Conservation (phyloP, 192 early-diverging fungal species). For the Backusella macrospora region DNA sequence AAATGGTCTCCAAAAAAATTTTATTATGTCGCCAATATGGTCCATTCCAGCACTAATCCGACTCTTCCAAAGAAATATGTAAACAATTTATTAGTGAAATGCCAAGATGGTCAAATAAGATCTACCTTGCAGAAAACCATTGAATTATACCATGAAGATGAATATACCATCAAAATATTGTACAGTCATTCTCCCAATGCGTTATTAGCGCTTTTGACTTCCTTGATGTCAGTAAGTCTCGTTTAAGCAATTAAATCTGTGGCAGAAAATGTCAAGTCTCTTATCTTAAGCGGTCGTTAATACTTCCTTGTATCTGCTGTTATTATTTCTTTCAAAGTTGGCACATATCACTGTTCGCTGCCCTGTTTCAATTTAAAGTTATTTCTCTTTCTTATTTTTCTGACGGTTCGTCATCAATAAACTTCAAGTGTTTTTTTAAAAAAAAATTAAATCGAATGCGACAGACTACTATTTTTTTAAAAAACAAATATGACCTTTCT, state of each 20-base stretch:
- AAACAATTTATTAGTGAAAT: slow-evolving; percentile 8
- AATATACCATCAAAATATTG: slow-evolving; percentile 12
- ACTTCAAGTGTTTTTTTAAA: no score
- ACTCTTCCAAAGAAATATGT: slow-evolving; percentile 8
- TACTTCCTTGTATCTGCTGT: not conserved
- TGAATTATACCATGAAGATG: slow-evolving; percentile 16
- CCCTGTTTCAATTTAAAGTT: no score
- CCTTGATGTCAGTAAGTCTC: slow-evolving; percentile 21
- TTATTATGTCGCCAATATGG: not conserved
- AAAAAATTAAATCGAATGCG: no score
- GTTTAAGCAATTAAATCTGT: slow-evolving; percentile 22
- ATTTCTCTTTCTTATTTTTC: no score
- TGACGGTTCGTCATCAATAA: no score
- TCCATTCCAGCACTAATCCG: slow-evolving; percentile 15
- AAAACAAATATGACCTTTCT: no score
- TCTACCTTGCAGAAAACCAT: slow-evolving; percentile 16
- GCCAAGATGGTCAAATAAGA: slow-evolving; percentile 20
- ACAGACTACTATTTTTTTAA: no score
- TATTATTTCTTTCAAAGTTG: no score
- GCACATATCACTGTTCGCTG: no score
- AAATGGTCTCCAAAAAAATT: slow-evolving; percentile 18
- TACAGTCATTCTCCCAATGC: slow-evolving; percentile 8
- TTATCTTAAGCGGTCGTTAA: slow-evolving; percentile 10
- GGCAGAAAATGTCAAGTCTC: slow-evolving; percentile 22
- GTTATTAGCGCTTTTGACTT: not conserved